Conservation (phyloP, 2,329 filamentous ascomycete species). For the Pochonia chlamydosporia region DNA sequence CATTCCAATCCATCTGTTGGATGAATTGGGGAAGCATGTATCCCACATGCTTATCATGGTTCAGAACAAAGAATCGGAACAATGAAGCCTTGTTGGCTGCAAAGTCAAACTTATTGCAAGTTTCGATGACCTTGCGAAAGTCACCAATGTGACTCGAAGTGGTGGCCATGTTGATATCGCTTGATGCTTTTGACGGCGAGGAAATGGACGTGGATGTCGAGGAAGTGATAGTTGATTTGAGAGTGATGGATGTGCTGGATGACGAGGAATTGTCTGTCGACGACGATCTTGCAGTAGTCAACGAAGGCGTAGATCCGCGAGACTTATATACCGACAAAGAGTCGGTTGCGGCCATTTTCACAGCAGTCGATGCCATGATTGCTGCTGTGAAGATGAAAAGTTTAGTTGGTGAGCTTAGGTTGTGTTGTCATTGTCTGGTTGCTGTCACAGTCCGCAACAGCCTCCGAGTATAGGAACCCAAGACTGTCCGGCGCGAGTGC, state of each 20-base stretch:
- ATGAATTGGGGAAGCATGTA: slow-evolving; percentile 19
- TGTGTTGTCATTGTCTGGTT: too few relatives aligned
- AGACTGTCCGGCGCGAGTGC: too few relatives aligned
- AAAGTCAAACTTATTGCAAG: slow-evolving; percentile 19
- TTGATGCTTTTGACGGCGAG: too few relatives aligned
- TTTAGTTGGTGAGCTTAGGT: too few relatives aligned
- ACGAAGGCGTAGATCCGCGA: neutral
- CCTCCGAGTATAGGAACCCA: too few relatives aligned
- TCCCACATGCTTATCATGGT: slow-evolving; percentile 16
- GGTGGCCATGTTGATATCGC: too few relatives aligned
- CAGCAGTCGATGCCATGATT: too few relatives aligned
- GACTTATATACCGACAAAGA: neutral
- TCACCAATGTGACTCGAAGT: too few relatives aligned
- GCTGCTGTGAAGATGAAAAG: too few relatives aligned
- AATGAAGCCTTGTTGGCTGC: slow-evolving; percentile 12
- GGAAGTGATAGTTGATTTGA: neutral
- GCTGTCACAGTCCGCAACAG: too few relatives aligned
- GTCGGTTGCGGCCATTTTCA: neutral
- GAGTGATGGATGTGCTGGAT: neutral
- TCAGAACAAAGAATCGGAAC: slow-evolving; percentile 18
- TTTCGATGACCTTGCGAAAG: slow-evolving; percentile 16
- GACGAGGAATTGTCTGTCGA: neutral
- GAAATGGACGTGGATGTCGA: neutral
- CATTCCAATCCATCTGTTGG: slow-evolving; percentile 15
- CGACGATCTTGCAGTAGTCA: neutral